Evolutionary conservation across 1,284 basidiomycete genomes (phyloP).

Genomic region (Sporisorium exsertum): DNA sequence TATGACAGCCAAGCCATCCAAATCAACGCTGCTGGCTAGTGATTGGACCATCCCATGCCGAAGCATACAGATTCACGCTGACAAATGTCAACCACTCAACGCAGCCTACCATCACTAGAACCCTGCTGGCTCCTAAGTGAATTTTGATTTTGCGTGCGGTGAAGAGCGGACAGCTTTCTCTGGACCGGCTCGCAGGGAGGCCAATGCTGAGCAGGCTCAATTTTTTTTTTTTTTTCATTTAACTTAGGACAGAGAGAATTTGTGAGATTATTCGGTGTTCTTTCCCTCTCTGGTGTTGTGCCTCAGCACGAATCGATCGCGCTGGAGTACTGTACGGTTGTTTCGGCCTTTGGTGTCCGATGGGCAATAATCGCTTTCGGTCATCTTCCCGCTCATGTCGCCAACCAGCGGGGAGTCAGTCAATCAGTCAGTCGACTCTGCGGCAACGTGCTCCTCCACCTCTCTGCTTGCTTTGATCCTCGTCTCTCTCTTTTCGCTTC

Average conservation of each 20-base stretch:
- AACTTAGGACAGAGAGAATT: no score
- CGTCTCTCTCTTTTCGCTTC: background rate
- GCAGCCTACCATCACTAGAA: no score
- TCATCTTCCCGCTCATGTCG: background rate
- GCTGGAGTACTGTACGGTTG: background rate
- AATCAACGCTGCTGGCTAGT: background rate
- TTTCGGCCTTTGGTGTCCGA: background rate
- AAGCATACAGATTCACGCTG: background rate
- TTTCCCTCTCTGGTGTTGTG: background rate
- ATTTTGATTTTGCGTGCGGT: background rate
- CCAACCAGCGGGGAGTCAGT: background rate
- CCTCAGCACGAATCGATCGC: background rate
- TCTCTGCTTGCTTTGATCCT: background rate
- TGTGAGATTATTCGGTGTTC: no score
- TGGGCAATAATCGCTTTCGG: background rate
- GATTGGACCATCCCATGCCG: background rate
- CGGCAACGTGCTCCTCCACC: constrained; percentile 1
- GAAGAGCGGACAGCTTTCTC: background rate
- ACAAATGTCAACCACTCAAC: no score
- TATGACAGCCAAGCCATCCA: background rate
- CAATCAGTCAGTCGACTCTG: background rate
- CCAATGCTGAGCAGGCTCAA: background rate
- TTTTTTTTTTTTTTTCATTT: background rate
- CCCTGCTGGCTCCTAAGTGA: no score
- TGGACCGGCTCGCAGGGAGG: background rate